Evolutionary conservation across 83 land plant species (phyloP), one percentile per base, ranked within the genome.

Genomic region (Picea engelmannii): DNA sequence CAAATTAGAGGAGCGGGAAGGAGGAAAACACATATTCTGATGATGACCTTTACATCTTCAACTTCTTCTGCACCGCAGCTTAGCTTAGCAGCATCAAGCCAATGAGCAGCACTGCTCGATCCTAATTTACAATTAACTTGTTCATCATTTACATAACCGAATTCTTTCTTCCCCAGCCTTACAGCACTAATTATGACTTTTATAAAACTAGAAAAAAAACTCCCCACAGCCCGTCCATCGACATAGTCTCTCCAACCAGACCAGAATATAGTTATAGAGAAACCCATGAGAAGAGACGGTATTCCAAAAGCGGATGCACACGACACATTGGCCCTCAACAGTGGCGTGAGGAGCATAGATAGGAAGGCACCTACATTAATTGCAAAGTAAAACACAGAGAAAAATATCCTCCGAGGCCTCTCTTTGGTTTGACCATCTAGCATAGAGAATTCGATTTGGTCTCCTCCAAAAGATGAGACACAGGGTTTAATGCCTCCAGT

Each of bases 401-500:
- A 86, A 80, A 86, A 86, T 61, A 77, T 73, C 7, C 80, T 70
- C 21, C 59, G 83, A 20, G 83, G 77, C 35, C 83, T 66, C 20
- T 86, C 83, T 38, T 86, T 86, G 60, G 42, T 7, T 12, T 80
- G 80, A 44, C 88, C 83, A 62, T 81, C 83, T 0, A 85, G 81
- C 58, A 86, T 60, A 17, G 86, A 68, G 79, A 52, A 84, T 65
- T 83, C 83, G 62, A 86, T 86, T 64, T 86, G 88, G 42, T 86
- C 88, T 40, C 86, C 88, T 25, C 88, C 88, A 70, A 83, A 86
- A 11, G 88, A 86, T 25, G 88, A 77, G 13, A 78, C 86, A 62
- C 88, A 86, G 2, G 88, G 88, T 62, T 86, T 86, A 42, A 86
- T 86, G 17, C 88, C 88, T 25, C 88, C 88, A 17, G 88, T 86